Evolutionary conservation across 2,329 filamentous ascomycete species (phyloP), one percentile per base, ranked within the genome.

Genomic region (Trichoderma harzianum): DNA sequence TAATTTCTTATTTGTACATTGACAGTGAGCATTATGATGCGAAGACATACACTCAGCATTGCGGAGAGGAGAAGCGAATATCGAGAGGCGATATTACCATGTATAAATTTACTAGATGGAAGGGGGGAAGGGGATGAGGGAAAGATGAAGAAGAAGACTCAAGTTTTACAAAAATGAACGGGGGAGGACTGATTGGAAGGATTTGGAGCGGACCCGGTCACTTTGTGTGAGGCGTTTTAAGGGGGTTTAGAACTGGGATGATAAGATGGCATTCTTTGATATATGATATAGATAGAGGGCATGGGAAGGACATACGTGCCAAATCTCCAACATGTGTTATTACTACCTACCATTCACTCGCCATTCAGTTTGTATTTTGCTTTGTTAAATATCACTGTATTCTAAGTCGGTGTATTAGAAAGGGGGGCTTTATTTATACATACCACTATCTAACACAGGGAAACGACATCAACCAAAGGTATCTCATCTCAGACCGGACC

Each of bases 201-300:
- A 16, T 11, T 21, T 28, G 67, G 43, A 61, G 30, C 28, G 26
- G 14, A 30, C 30, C 43, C 21, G 57, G 53, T 69, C 67, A 69
- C 26, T 69, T 69, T 69, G 58, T 26, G 67, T 68, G 65, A 51
- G 67, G 67, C 67, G 67, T 69, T 69, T 62, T 51, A 21, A 14
- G 24, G 67, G 24, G 43, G 30, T 74, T 60, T 73, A 77, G 76
- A 78, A 73, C 77, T 74, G 74, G 76, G 73, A 75, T 72, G 73
- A 70, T 73, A 64, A 67, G 58, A 65, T 57, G 60, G 71, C 72
- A 77, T 68, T 74, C 75, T 74, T 70, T 70, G 68, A 63, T 63
- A 76, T 74, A 71, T 55, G 66, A 65, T 36, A 79, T 73, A 69
- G 65, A 75, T 77, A 76, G 75, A 78, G 73, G 73, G 76, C 74